Evolutionary conservation across 768 basidiomycete genomes (phyloP).

Genomic region (Tephrocybe sp.): DNA sequence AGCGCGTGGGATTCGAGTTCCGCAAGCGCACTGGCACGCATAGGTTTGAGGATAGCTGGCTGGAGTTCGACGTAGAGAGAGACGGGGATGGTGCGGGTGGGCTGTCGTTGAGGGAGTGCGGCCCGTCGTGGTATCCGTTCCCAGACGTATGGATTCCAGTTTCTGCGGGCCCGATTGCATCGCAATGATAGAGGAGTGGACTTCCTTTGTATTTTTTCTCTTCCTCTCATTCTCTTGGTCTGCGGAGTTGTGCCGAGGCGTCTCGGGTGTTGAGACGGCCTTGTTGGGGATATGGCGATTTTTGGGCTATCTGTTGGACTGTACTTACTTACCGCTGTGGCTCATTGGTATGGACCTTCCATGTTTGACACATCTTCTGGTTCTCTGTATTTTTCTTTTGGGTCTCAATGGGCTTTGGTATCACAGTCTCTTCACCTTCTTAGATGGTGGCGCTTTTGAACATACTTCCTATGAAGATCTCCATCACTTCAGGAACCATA

Average conservation of each 20-base stretch:
- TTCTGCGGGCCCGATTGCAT: neutral
- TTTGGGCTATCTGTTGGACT: neutral
- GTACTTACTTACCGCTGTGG: neutral
- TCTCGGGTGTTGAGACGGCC: neutral
- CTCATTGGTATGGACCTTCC: neutral
- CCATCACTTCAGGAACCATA: neutral
- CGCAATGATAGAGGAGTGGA: too few species aligned
- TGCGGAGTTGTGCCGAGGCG: too few species aligned
- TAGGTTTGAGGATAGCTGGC: constrained; percentile 41
- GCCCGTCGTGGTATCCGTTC: constrained; percentile 39
- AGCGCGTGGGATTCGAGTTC: constrained; percentile 40
- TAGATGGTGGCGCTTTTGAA: neutral
- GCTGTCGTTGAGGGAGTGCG: constrained; percentile 28
- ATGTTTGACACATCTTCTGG: neutral
- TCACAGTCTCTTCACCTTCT: neutral
- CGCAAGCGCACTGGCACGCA: constrained; percentile 38
- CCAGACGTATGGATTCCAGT: constrained; percentile 39
- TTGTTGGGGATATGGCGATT: neutral
- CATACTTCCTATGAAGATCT: neutral
- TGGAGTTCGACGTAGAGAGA: constrained; percentile 37
- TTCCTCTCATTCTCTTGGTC: too few species aligned
- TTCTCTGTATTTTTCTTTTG: neutral
- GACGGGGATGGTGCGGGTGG: constrained; percentile 8
- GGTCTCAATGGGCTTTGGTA: neutral
- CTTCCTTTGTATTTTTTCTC: too few species aligned